Base-by-base conservation (phyloP, 1,284 basidiomycete genomes). In the Pseudozyma sp. region DNA sequence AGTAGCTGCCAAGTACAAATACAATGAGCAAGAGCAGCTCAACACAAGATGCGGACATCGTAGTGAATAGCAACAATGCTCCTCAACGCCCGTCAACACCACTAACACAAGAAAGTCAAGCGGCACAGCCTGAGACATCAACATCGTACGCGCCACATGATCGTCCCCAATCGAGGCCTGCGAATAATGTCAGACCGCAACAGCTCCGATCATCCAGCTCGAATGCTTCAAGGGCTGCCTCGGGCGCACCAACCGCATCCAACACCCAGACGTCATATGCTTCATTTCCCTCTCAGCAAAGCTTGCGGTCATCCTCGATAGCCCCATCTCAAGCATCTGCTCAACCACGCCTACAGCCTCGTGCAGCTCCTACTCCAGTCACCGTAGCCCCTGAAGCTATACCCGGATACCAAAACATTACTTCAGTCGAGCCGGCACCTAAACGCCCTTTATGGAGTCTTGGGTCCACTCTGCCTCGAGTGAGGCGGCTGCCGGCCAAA, bases 401-500 rank as follows among this genome's bases (percentile, higher is more conserved):
- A 1, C 49, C 39, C 0, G 66, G 59, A 34, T 69, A 69, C 14
- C 51, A 69, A 31, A 58, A 38, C 19, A 51, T 69, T 36, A 59
- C 60, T 9, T 62, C 59, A 9, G 48, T 55, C 16, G 66, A 53
- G 9, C 66, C 60, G 16, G 52, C 66, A 6, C 52, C 59, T 31
- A 63, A 59, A 40, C 66, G 66, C 12, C 59, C 66, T 7, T 48
- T 69, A 18, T 69, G 66, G 66, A 63, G 66, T 35, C 43, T 63
- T 1, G 60, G 60, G 5, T 51, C 51, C 3, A 69, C 66, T 18
- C 36, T 69, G 34, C 59, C 66, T 1, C 21, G 60, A 9, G 59
- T 69, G 5, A 36, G 53, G 34, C 52, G 64, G 1, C 19, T 66
- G 31, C 53, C 64, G 11, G 34, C 57, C n/a, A 66, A 47, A 19